Conservation (phyloP, 306 rosid genomes). For the Quercus wislizeni region DNA sequence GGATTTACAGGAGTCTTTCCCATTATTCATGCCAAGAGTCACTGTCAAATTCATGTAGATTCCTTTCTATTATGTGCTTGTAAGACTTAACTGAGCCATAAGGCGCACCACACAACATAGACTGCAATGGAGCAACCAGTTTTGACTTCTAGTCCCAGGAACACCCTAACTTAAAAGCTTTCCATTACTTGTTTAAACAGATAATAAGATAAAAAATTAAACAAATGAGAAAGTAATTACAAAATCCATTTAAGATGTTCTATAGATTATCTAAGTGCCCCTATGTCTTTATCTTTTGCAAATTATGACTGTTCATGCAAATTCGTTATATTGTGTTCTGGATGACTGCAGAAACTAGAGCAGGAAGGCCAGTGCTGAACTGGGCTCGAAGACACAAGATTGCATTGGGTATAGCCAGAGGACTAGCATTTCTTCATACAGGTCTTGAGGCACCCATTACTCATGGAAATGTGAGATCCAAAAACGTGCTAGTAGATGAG, state of each 20-base stretch:
- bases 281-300: neutral
- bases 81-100: neutral
- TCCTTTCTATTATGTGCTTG: neutral
- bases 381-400: slow-evolving; percentile 97
- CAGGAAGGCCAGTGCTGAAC: slow-evolving; percentile 85
- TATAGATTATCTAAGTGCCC: neutral
- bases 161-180: neutral
- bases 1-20: neutral
- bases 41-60: neutral
- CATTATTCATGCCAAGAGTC: neutral
- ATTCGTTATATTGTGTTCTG: slow-evolving; percentile 17
- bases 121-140: neutral
- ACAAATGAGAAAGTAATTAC: neutral
- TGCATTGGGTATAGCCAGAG: slow-evolving; percentile 83
- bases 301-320: neutral
- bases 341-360: slow-evolving; percentile 62
- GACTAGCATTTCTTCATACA: slow-evolving; percentile 85
- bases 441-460: slow-evolving; percentile 85
- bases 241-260: neutral
- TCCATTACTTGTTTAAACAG: neutral
- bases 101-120: neutral
- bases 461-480: slow-evolving; percentile 84
- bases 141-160: neutral
- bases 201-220: neutral
- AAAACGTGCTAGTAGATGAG: slow-evolving; percentile 85